phyloP scores from a whole-genome alignment of 2,329 filamentous ascomycete species.

The Diplodia seriata region DNA sequence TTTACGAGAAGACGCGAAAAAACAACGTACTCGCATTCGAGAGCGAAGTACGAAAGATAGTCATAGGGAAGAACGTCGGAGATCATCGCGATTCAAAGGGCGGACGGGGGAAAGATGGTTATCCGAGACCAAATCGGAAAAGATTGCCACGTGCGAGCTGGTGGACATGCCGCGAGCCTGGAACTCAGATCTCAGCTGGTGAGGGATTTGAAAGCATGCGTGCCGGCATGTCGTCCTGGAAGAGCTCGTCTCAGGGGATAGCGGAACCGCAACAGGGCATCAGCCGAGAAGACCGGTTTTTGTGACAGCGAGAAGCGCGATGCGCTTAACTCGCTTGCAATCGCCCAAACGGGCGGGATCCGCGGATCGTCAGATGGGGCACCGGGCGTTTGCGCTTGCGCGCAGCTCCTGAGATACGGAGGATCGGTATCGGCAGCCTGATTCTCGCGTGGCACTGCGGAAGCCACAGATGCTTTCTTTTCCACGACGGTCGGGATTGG shows the following conservation, averaged over 20 bases:
- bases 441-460: not conserved
- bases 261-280: not conserved
- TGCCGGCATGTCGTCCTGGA: not conserved
- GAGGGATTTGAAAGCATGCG: not conserved
- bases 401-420: not conserved
- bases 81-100: not conserved
- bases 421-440: not conserved
- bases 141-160: not conserved
- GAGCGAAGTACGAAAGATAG: not conserved
- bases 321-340: constrained; percentile 20
- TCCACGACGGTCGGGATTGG: not conserved
- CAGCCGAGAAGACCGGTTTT: not conserved
- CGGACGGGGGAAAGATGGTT: not conserved
- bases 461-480: not conserved
- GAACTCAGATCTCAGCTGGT: not conserved
- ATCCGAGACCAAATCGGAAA: constrained; percentile 11
- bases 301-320: not conserved
- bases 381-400: constrained; percentile 13
- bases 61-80: not conserved
- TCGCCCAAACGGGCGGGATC: not conserved
- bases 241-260: not conserved
- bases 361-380: constrained; percentile 20
- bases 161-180: not conserved
- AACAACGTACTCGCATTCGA: not conserved
- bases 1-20: not conserved